These are phyloP conservation scores for Themeda triandra DNA, from an alignment of 176 grass and related monocot species.

Conservation along the genomic window DNA sequence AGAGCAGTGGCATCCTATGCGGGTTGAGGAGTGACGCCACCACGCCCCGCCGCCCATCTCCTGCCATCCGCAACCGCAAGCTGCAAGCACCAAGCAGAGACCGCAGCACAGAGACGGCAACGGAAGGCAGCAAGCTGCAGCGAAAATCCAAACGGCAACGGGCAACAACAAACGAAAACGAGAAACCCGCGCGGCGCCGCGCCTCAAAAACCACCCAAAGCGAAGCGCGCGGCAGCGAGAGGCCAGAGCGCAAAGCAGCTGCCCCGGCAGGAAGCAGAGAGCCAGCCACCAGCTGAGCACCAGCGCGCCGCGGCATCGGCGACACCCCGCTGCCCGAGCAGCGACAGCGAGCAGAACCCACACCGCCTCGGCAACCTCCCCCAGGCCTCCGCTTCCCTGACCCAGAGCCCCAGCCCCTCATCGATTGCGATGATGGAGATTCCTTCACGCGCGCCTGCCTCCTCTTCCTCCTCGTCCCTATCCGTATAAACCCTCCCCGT, in stretches of 20 bases:
- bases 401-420: not conserved
- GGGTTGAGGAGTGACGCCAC: not conserved
- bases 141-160: conserved; percentile 16
- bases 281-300: not conserved
- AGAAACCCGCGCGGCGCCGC: conserved; percentile 11
- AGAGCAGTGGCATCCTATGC: not conserved
- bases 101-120: too few relatives aligned
- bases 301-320: not conserved
- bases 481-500: conserved; percentile 8
- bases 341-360: conserved; percentile 1
- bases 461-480: not conserved
- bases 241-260: not conserved
- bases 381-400: not conserved
- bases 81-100: not conserved
- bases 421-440: conserved; percentile 55
- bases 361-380: not conserved
- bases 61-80: not conserved
- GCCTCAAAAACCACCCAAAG: conserved; percentile 44
- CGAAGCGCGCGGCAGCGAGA: not conserved
- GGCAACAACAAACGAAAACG: not conserved
- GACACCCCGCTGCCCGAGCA: not conserved
- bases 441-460: conserved; percentile 44
- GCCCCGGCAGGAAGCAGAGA: not conserved
- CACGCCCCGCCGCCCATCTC: not conserved
- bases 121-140: not conserved